Base-by-base conservation (phyloP, 805 yeast species). In the Yarrowia sp. region DNA sequence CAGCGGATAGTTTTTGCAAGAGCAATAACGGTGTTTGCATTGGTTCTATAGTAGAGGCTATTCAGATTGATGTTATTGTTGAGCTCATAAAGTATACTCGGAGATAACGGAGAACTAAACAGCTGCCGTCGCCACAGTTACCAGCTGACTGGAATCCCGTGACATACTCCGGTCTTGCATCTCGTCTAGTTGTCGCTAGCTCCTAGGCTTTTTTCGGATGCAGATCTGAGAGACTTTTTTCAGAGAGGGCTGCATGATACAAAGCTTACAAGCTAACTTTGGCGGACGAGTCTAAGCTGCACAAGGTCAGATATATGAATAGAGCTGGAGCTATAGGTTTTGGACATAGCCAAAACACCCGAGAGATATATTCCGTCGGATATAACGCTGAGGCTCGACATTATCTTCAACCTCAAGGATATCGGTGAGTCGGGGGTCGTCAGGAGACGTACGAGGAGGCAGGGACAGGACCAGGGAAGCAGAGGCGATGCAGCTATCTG, bases 171-270 rank as follows among this genome's bases (percentile, higher is more conserved):
- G n/a, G n/a, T n/a, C n/a, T n/a, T n/a, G n/a, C n/a, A n/a, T n/a
- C n/a, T n/a, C n/a, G 38, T 5, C 6, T 12, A 33, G 38, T n/a
- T n/a, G n/a, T n/a, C n/a, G n/a, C n/a, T n/a, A n/a, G n/a, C n/a
- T n/a, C n/a, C 56, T 33, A 38, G 40, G 40, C 26, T 33, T 51
- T 51, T 51, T 51, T 22, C 58, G 58, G 58, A 51, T 33, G 58
- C 58, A 33, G 56, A 33, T 51, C 58, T 51, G 58, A 33, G 58
- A 51, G 58, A 51, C 58, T 51, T 51, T 51, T 51, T 51, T 49
- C 54, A 22, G 30, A 30, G 30, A 4, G 4, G 38, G 54, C 54
- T 48, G 52, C 52, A 48, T 14, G 26, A 10, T 4, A 8, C 30
- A 30, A 48, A 48, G 54, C 38, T 46, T 33, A 51, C 32, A 33